Base-by-base conservation (phyloP, 2,329 filamentous ascomycete species). In the Paramyrothecium roridum region DNA sequence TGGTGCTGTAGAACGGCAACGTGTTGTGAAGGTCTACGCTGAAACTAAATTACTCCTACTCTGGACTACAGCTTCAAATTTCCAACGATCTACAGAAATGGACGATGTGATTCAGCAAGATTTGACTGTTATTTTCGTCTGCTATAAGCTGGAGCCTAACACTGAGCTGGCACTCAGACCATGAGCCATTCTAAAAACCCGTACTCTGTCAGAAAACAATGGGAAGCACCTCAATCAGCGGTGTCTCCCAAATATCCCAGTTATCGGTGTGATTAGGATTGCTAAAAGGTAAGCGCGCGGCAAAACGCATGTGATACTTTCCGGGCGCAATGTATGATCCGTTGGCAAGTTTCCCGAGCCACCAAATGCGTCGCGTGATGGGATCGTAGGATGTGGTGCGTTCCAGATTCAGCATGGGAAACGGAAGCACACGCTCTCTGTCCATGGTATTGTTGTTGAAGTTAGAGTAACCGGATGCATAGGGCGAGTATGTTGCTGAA, bases 321-420 rank as follows among this genome's bases (percentile, higher is more conserved):
- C 65, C 65, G 2, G 60, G 60, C 20, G 54, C 54, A 19, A 67
- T 65, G 20, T 60, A 59, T 11, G 56, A 60, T 3, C 64, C 65
- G 21, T 67, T 66, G 1, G 62, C 58, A 26, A 68, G 19, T 47
- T 63, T 61, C 11, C 66, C 65, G 4, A 67, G 54, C 65, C 66
- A 67, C 60, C 58, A 63, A 34, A 61, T 62, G 2, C 55, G 52
- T 8, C 26, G 52, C 40, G 16, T 56, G 10, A 23, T 20, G 20
- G 46, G 19, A n/a, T 48, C 46, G 12, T 22, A 48, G 12, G 46
- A 48, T 3, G 53, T 54, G 8, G 57, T 63, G 7, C 63, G 60
- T 22, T 60, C 51, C 3, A 59, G 52, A 3, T 63, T 57, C 6
- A 49, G 40, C 1, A 60, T 46, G 0, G 67, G 67, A 45, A 65